Evolutionary conservation across 441 rosid species (phyloP), one percentile per base, ranked within the genome.

Genomic region (Corymbia citriodora): DNA sequence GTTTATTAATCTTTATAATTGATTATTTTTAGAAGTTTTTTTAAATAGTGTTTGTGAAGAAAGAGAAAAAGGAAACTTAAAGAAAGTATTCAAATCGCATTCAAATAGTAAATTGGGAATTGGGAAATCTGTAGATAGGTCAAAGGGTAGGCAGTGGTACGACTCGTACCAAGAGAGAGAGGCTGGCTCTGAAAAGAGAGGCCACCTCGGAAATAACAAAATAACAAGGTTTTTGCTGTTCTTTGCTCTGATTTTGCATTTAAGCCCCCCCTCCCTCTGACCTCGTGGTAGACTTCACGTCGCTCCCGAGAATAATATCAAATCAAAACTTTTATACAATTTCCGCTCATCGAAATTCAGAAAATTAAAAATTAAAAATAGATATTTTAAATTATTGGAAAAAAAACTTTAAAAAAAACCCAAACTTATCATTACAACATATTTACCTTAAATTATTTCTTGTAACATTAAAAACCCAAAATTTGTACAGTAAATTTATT

Each of bases 21-120:
- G 29, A 29, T 3, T n/a, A 14, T 14, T 31, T 63, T 14, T 29
- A 31, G n/a, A 63, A 63, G 1, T 13, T 0, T 12, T 13, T 29
- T 31, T 29, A 17, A 29, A 63, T 29, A 63, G 33, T 59, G 65
- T 23, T 25, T 59, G 25, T 40, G 45, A 40, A 59, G 10, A 25
- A 25, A 23, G 10, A 3, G 10, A 0, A 59, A 59, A 59, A 59
- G n/a, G 65, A 29, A 1, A 13, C 65, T 10, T 25, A 59, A 59
- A 25, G n/a, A 23, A 29, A 59, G 25, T 59, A 59, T 59, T 59
- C 65, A 63, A 63, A 63, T 13, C 8, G 33, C 33, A 29, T 27
- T 27, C 9, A 17, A 63, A 63, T 29, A 65, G 33, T 14, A 29
- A 65, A 18, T 7, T 65, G 33, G 72, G 72, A 29, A 14, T 31